These are phyloP conservation scores for Suhomyces vadensis DNA, from an alignment of 805 yeast genomes.

Conservation along the genomic window DNA sequence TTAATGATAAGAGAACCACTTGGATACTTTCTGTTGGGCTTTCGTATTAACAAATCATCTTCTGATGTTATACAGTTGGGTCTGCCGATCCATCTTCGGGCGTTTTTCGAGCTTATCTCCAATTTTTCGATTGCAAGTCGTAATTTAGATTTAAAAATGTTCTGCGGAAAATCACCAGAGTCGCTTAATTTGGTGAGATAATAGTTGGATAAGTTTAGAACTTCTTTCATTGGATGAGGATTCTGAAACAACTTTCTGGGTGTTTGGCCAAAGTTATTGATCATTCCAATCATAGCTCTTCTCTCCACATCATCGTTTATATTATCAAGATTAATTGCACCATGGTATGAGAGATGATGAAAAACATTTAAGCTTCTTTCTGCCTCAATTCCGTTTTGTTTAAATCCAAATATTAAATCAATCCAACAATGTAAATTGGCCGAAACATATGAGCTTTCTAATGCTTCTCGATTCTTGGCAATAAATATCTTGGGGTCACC, in stretches of 20 bases:
- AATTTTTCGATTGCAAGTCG: constrained; percentile 43
- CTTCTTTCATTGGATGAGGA: constrained; percentile 61
- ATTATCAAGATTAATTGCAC: constrained; percentile 74
- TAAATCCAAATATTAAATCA: constrained; percentile 78
- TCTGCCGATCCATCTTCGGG: constrained; percentile 53
- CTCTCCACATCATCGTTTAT: constrained; percentile 74
- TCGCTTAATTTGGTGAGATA: constrained; percentile 31
- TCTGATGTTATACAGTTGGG: constrained; percentile 39
- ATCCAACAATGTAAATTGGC: constrained; percentile 80
- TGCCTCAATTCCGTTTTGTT: constrained; percentile 74
- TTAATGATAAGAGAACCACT: constrained; percentile 43
- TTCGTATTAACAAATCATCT: constrained; percentile 39
- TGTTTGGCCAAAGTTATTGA: constrained; percentile 91
- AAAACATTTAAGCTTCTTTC: constrained; percentile 70
- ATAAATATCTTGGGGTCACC: constrained; percentile 74
- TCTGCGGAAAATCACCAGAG: constrained; percentile 35
- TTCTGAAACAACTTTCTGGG: constrained; percentile 70
- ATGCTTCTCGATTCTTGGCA: constrained; percentile 74
- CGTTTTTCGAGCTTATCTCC: constrained; percentile 42
- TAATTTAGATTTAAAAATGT: constrained; percentile 46
- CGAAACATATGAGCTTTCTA: constrained; percentile 81
- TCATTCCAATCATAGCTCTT: constrained; percentile 76
- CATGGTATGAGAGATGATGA: constrained; percentile 81
- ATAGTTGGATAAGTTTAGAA: constrained; percentile 36
- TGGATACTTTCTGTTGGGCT: constrained; percentile 20